Evolutionary conservation across 106 monocot genomes (phyloP).

Genomic region (Gastrodia elata): DNA sequence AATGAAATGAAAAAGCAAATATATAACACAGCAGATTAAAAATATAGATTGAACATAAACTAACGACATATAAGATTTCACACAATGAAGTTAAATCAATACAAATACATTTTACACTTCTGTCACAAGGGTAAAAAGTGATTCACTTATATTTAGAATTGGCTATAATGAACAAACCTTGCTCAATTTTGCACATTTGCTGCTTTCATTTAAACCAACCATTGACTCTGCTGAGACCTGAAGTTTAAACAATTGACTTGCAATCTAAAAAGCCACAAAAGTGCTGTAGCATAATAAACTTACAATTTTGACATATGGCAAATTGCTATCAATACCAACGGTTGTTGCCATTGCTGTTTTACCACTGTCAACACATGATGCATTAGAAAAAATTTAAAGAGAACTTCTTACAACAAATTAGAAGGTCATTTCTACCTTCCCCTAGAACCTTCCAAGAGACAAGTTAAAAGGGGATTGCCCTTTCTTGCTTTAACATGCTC

Average conservation of each 20-base stretch:
- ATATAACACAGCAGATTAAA: not conserved
- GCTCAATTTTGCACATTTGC: slow-evolving; percentile 77
- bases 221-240: slow-evolving; percentile 89
- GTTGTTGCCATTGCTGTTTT: slow-evolving; percentile 85
- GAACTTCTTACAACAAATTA: not conserved
- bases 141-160: not conserved
- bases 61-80: not conserved
- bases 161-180: slow-evolving; percentile 36
- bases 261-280: not conserved
- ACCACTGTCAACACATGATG: slow-evolving; percentile 45
- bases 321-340: slow-evolving; percentile 85
- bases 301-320: slow-evolving; percentile 94
- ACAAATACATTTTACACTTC: not conserved
- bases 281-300: slow-evolving; percentile 19
- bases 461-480: slow-evolving; percentile 79
- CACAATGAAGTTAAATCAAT: not conserved
- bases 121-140: not conserved
- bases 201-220: slow-evolving; percentile 85
- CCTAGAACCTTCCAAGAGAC: slow-evolving; percentile 80
- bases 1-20: not conserved
- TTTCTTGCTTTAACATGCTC: slow-evolving; percentile 85
- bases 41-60: not conserved
- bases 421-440: slow-evolving; percentile 51
- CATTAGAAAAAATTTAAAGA: slow-evolving; percentile 2
- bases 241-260: not conserved